Conservation (phyloP, 1,284 basidiomycete genomes). For the Apiotrichum laibachii region DNA sequence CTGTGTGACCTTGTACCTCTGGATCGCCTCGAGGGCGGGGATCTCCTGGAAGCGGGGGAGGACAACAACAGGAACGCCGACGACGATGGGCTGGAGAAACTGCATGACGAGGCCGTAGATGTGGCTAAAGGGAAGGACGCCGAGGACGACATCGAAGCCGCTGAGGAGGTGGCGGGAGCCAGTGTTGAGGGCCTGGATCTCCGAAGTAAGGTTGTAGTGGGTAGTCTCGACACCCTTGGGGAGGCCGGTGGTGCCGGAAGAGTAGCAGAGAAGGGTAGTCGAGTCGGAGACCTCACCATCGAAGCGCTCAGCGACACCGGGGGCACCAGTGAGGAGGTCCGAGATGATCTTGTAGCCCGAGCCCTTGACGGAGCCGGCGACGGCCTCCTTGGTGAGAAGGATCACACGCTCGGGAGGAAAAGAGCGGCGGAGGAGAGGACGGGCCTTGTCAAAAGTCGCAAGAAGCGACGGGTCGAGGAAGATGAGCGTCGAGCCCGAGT, state of each 20-base stretch:
- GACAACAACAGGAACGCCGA: constrained; percentile 64
- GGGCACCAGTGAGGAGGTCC: constrained; percentile 4
- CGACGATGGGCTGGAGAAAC: constrained; percentile 61
- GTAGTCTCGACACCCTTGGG: constrained; percentile 57
- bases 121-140: constrained; percentile 20
- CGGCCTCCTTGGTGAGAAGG: constrained; percentile 15
- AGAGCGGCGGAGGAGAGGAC: constrained; percentile 16
- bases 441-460: constrained; percentile 35
- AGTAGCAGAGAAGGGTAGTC: constrained; percentile 59
- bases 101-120: constrained; percentile 39
- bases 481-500: constrained; percentile 59
- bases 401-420: constrained; percentile 14
- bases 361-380: constrained; percentile 1
- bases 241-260: constrained; percentile 60
- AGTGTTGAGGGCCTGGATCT: constrained; percentile 17
- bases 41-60: constrained; percentile 61
- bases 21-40: constrained; percentile 65
- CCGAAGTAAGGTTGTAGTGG: constrained; percentile 61
- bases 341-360: constrained; percentile 9
- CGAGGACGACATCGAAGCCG: constrained; percentile 15
- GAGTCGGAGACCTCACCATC: constrained; percentile 10
- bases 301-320: constrained; percentile 6
- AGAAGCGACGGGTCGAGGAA: constrained; percentile 60
- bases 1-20: constrained; percentile 63
- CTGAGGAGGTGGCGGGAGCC: constrained; percentile 3